Evolutionary conservation across 1,284 basidiomycete species (phyloP).

Genomic region (Athelia psychrophila): DNA sequence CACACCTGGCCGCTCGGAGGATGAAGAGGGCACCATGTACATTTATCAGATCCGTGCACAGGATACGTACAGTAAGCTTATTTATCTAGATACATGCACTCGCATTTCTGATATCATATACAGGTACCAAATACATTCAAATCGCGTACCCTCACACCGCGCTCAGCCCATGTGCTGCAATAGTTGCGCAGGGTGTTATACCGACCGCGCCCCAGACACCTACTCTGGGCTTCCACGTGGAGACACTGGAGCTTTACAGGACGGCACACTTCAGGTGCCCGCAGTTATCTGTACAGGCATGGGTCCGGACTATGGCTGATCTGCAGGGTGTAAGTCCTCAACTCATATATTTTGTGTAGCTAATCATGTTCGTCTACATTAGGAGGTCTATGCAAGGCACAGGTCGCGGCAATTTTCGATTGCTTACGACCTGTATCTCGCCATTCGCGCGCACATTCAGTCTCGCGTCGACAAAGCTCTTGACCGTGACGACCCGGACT

Average conservation of each 20-base stretch:
- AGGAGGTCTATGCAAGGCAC: slow-evolving; percentile 5
- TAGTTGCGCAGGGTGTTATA: too few species aligned
- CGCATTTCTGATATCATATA: too few species aligned
- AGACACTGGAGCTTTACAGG: slow-evolving; percentile 10
- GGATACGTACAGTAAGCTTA: not conserved
- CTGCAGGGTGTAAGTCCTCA: slow-evolving; percentile 9
- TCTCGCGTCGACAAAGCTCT: slow-evolving; percentile 4
- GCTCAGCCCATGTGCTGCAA: too few species aligned
- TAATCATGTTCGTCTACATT: not conserved
- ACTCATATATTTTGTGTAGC: slow-evolving; percentile 3
- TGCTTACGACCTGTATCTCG: slow-evolving; percentile 7
- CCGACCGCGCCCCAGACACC: too few species aligned
- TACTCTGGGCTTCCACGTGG: too few species aligned
- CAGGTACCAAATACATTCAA: too few species aligned
- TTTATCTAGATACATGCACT: too few species aligned
- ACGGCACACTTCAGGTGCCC: slow-evolving; percentile 7
- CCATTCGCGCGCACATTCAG: slow-evolving; percentile 3
- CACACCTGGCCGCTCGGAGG: not conserved
- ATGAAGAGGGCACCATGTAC: not conserved
- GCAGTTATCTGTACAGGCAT: slow-evolving; percentile 10
- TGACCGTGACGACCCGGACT: slow-evolving; percentile 6
- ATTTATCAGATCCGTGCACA: not conserved
- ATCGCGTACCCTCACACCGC: not conserved
- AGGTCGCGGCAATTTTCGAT: slow-evolving; percentile 8
- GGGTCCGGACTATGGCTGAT: slow-evolving; percentile 10